Percentiles rank a stretch among this genome's conserved stretches.
These are phyloP conservation scores for Hordeum marinum DNA, from an alignment of 176 grass and related monocot genomes.

Conservation along the genomic window DNA sequence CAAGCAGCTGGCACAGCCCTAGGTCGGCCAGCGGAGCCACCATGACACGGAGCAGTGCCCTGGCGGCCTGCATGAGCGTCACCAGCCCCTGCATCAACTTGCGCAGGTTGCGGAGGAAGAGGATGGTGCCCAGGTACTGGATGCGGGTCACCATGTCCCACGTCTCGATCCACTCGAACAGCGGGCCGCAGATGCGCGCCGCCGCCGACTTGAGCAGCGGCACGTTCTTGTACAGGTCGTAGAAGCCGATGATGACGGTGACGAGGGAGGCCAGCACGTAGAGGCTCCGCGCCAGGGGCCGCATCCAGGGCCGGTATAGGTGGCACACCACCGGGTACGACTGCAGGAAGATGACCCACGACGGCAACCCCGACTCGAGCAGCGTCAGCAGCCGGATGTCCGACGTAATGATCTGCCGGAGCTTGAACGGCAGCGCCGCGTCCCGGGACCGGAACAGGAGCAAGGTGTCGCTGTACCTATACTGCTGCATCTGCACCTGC, in stretches of 20 bases:
- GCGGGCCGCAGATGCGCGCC: slow-evolving; percentile 63
- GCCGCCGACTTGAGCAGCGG: slow-evolving; percentile 72
- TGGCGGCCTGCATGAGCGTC: slow-evolving; percentile 13
- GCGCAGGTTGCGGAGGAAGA: slow-evolving; percentile 74
- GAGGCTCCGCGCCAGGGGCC: slow-evolving; percentile 49
- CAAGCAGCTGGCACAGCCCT: not conserved
- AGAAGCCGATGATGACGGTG: slow-evolving; percentile 88
- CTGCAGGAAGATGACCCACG: slow-evolving; percentile 92
- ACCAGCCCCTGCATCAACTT: slow-evolving; percentile 40
- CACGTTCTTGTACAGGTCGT: slow-evolving; percentile 95
- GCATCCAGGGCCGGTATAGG: slow-evolving; percentile 85
- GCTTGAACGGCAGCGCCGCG: slow-evolving; percentile 53
- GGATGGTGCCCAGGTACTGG: slow-evolving; percentile 86
- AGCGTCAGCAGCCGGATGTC: slow-evolving; percentile 76
- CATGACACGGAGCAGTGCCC: slow-evolving; percentile 11
- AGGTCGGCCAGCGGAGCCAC: slow-evolving; percentile 34
- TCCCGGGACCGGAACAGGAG: slow-evolving; percentile 61
- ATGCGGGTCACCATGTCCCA: slow-evolving; percentile 89
- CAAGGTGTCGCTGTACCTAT: slow-evolving; percentile 64
- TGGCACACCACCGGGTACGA: slow-evolving; percentile 82
- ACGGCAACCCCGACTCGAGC: slow-evolving; percentile 73
- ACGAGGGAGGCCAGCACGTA: slow-evolving; percentile 52
- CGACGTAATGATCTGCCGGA: slow-evolving; percentile 63
- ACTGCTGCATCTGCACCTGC: slow-evolving; percentile 1
- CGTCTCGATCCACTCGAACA: slow-evolving; percentile 81